Base-by-base conservation (phyloP, 169 alveolate genomes). In the Eimeria falciformis region DNA sequence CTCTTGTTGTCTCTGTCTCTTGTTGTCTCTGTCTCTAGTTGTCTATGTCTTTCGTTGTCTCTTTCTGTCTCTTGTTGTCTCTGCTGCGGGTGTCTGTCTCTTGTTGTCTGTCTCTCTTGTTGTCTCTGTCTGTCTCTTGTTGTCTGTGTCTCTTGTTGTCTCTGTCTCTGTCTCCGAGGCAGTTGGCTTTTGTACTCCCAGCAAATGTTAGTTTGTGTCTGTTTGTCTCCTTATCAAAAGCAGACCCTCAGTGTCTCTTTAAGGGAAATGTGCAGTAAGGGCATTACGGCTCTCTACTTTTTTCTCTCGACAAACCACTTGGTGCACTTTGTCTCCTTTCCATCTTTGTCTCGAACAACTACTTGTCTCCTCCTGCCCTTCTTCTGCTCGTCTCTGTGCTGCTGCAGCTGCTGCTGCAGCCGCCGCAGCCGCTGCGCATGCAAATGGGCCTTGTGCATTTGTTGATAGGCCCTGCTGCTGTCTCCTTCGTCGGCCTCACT, bases 231-330 rank as follows among this genome's bases (percentile, higher is more conserved):
- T n/a, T n/a, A n/a, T n/a, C n/a, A n/a, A n/a, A n/a, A n/a, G n/a
- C n/a, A n/a, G n/a, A n/a, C n/a, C n/a, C n/a, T n/a, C n/a, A n/a
- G n/a, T n/a, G n/a, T n/a, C n/a, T n/a, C n/a, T n/a, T n/a, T n/a
- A n/a, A n/a, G n/a, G n/a, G n/a, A n/a, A n/a, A n/a, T n/a, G n/a
- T n/a, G n/a, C n/a, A 5, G 27, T 17, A 17, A 58, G n/a, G 14
- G 21, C 58, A 7, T 50, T 7, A 14, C 21, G 58, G 21, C n/a
- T 5, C 21, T 58, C 40, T 43, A 84, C 50, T 84, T 84, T 45
- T 84, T 84, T 65, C 91, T 58, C 56, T 84, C 91, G 3, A 46
- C 46, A 17, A 58, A 62, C 91, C 91, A 84, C 29, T 84, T 84
- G 6, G 85, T 40, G 46, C 5, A n/a, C 14, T 75, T 75, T 4